phyloP scores from a whole-genome alignment of 371 early-diverging fungal genomes.

The Blakeslea trispora region DNA sequence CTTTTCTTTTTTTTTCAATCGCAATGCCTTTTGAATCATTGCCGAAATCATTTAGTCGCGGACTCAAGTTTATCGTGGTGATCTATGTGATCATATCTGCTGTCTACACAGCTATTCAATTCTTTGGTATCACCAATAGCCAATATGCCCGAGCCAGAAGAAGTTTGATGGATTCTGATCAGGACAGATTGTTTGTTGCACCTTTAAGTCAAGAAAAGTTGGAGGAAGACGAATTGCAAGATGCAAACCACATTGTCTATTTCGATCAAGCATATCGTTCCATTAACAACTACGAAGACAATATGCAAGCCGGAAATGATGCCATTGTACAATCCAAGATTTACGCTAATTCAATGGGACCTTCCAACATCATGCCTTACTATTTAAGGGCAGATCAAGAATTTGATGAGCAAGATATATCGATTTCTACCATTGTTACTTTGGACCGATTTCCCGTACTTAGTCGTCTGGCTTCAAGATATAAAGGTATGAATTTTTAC shows the following conservation, averaged over 20 bases:
- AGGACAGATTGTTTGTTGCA: neutral
- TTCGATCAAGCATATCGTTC: neutral
- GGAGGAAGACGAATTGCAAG: neutral
- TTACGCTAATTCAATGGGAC: conserved; percentile 54
- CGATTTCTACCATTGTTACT: conserved; percentile 56
- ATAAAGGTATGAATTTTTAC: conserved; percentile 48
- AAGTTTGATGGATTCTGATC: neutral
- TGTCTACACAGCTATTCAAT: neutral
- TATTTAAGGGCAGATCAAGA: conserved; percentile 48
- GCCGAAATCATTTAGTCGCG: neutral
- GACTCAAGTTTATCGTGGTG: neutral
- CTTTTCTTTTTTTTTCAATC: neutral
- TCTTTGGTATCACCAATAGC: neutral
- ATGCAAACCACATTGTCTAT: neutral
- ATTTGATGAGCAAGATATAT: conserved; percentile 51
- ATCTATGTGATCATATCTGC: neutral
- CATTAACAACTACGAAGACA: neutral
- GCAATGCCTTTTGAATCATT: neutral
- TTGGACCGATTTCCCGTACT: conserved; percentile 47
- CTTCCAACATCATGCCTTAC: conserved; percentile 59
- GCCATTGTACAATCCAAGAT: conserved; percentile 40
- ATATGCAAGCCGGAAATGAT: neutral
- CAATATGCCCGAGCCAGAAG: neutral
- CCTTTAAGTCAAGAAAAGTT: neutral
- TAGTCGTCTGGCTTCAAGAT: conserved; percentile 51